Percentiles rank a stretch among this genome's conserved stretches.
These are phyloP conservation scores for Pyrus pyrifolia DNA, from an alignment of 306 rosid genomes.

Conservation along the genomic window DNA sequence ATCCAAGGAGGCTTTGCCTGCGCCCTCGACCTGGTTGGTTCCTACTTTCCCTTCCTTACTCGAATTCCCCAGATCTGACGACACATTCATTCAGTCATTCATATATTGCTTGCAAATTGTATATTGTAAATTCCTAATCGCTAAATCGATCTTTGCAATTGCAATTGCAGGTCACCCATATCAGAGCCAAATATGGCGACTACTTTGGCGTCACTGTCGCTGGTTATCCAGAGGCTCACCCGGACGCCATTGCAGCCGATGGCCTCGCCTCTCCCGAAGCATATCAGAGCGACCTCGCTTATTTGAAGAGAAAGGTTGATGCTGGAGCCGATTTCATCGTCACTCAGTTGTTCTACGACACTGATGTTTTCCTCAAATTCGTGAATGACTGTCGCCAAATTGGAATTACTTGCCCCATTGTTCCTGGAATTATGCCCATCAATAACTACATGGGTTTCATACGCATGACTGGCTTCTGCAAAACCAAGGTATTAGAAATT, in stretches of 20 bases:
- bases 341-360: constrained; percentile 88
- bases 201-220: constrained; percentile 95
- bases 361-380: constrained; percentile 85
- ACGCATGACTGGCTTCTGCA: constrained; percentile 98
- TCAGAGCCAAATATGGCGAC: constrained; percentile 65
- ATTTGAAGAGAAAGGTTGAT: constrained; percentile 86
- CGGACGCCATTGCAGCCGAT: constrained; percentile 61
- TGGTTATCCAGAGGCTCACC: constrained; percentile 99
- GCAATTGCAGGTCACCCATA: constrained; percentile 62
- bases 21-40: constrained; percentile 71
- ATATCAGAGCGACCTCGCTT: constrained; percentile 72
- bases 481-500: constrained; percentile 57
- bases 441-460: constrained; percentile 91
- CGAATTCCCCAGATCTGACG: no score
- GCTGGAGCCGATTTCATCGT: constrained; percentile 95
- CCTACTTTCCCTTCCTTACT: no score
- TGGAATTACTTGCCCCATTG: constrained; percentile 91
- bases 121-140: no score
- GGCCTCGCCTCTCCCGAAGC: constrained; percentile 73
- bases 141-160: neutral
- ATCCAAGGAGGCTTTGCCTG: constrained; percentile 88
- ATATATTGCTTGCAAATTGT: no score
- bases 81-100: no score
- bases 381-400: constrained; percentile 94
- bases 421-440: constrained; percentile 98